Evolutionary conservation across 768 basidiomycete species (phyloP).

Genomic region (Trametes sanguinea): DNA sequence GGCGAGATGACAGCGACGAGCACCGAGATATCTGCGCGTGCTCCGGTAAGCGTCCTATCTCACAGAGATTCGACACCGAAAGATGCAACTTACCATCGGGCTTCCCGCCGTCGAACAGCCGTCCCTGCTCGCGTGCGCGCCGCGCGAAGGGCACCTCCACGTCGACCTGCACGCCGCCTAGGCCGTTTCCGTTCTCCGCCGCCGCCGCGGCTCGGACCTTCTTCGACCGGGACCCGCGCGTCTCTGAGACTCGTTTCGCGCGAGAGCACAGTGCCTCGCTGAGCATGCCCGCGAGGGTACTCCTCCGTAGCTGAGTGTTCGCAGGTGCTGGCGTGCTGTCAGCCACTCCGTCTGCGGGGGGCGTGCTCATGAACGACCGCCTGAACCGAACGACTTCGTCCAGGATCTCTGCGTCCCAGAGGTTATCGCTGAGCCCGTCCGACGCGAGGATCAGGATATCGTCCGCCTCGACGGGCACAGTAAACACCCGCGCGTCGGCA

Average conservation of each 20-base stretch:
- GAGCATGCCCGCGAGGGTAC: constrained; percentile 66
- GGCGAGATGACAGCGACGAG: constrained; percentile 66
- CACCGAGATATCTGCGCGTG: constrained; percentile 58
- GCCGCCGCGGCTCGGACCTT: neutral
- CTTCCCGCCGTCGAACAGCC: constrained; percentile 78
- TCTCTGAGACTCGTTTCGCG: constrained; percentile 67
- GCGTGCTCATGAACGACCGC: constrained; percentile 32
- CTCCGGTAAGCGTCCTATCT: too few relatives aligned
- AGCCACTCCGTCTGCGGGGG: neutral
- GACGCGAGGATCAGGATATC: constrained; percentile 81
- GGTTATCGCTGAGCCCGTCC: constrained; percentile 83
- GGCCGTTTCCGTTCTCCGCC: constrained; percentile 16
- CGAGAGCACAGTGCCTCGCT: constrained; percentile 82
- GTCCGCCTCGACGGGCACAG: constrained; percentile 65
- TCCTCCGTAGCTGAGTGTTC: constrained; percentile 42
- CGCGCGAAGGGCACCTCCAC: constrained; percentile 81
- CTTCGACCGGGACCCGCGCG: constrained; percentile 14
- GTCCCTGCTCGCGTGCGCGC: constrained; percentile 75
- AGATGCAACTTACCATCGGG: constrained; percentile 61
- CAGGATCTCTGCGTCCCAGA: constrained; percentile 86
- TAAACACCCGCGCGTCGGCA: constrained; percentile 66
- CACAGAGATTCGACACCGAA: neutral
- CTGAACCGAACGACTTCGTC: constrained; percentile 75
- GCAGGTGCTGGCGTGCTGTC: constrained; percentile 6
- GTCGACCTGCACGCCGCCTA: constrained; percentile 27